Evolutionary conservation across 83 land plant genomes (phyloP).

Genomic region (Picea mariana): DNA sequence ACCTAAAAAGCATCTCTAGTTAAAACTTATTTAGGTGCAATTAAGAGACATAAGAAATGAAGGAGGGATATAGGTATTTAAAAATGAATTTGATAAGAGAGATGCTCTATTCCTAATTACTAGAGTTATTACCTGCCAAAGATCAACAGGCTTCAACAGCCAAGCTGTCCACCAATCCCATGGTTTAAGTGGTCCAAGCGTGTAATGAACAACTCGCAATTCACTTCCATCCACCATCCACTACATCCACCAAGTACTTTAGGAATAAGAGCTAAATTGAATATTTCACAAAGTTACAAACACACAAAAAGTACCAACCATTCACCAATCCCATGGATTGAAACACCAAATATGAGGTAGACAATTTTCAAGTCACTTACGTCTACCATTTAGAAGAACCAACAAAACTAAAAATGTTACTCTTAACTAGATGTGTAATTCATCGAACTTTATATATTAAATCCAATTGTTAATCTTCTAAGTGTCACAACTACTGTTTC

Average conservation of each 20-base stretch:
- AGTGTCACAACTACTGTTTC: neutral
- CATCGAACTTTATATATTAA: neutral
- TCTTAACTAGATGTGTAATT: neutral
- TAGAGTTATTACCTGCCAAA: slow-evolving; percentile 73
- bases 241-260: slow-evolving; percentile 34
- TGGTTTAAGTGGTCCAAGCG: slow-evolving; percentile 97
- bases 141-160: slow-evolving; percentile 93
- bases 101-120: neutral
- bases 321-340: neutral
- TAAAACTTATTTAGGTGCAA: neutral
- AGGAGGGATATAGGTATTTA: neutral
- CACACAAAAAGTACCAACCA: neutral
- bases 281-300: neutral
- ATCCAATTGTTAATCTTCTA: neutral
- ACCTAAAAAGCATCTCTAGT: neutral
- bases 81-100: neutral
- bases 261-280: neutral
- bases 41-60: neutral
- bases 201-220: slow-evolving; percentile 93
- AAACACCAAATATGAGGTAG: neutral
- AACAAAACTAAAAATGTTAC: neutral
- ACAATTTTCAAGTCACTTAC: neutral
- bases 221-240: slow-evolving; percentile 99
- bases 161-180: slow-evolving; percentile 99
- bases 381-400: neutral